Conservation (phyloP, 164 flowering plant species). For the Stephania yunnanensis region DNA sequence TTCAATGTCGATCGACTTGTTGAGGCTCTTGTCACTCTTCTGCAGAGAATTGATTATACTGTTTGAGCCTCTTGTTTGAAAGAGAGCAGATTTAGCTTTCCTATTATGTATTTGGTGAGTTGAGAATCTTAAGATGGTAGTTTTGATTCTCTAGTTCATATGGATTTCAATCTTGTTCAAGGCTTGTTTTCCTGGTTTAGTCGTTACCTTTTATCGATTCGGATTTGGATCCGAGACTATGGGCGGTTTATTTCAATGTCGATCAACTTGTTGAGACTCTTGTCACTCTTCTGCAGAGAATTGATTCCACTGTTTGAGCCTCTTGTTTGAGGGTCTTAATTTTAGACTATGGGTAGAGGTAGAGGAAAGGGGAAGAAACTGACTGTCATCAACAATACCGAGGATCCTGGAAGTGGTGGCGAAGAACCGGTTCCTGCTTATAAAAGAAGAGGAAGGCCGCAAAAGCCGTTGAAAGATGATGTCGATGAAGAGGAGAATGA, state of each 20-base stretch:
- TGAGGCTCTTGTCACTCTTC: neutral
- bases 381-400: slow-evolving; percentile 33
- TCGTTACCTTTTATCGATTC: neutral
- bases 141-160: no score
- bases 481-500: slow-evolving; percentile 52
- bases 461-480: slow-evolving; percentile 57
- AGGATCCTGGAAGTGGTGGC: slow-evolving; percentile 67
- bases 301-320: slow-evolving; percentile 2
- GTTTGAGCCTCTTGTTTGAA: slow-evolving; percentile 11
- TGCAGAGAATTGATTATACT: slow-evolving; percentile 18
- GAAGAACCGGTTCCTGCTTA: slow-evolving; percentile 59
- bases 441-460: slow-evolving; percentile 84
- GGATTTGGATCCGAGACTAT: neutral
- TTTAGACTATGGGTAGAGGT: slow-evolving; percentile 63
- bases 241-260: neutral
- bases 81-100: no score
- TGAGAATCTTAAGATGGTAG: no score
- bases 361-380: slow-evolving; percentile 75
- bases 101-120: no score
- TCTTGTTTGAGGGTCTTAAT: slow-evolving; percentile 4
- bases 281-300: slow-evolving; percentile 21
- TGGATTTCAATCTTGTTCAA: neutral
- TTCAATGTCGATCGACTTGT: neutral
- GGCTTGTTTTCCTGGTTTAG: neutral
- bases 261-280: neutral